Evolutionary conservation across 371 early-diverging fungal genomes (phyloP).

Genomic region (Enterocytospora artemiae): DNA sequence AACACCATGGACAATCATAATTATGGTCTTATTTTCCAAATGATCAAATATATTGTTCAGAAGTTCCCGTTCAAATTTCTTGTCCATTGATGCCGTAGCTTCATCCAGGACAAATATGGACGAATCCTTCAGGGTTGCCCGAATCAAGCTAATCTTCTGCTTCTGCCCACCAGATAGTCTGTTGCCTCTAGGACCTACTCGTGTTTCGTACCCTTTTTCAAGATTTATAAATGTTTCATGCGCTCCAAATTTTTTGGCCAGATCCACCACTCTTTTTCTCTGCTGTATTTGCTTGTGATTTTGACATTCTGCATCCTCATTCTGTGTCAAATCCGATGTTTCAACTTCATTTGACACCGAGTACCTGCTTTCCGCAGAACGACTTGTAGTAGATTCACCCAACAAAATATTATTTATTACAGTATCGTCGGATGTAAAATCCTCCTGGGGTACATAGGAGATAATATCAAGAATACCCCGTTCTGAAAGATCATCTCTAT

Average conservation of each 20-base stretch:
- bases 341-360: neutral
- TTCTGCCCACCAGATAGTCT: constrained; percentile 78
- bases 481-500: constrained; percentile 62
- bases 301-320: too few species aligned
- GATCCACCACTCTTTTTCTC: constrained; percentile 5
- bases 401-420: constrained; percentile 71
- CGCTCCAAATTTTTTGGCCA: constrained; percentile 8
- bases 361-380: too few species aligned
- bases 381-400: constrained; percentile 44
- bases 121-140: constrained; percentile 65
- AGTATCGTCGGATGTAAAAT: constrained; percentile 67
- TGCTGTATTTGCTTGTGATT: too few species aligned
- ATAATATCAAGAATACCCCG: constrained; percentile 63
- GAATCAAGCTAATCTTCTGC: constrained; percentile 74
- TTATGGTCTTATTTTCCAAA: constrained; percentile 14
- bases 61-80: constrained; percentile 35
- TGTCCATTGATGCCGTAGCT: constrained; percentile 57
- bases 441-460: constrained; percentile 75
- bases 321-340: neutral
- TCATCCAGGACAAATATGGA: constrained; percentile 62
- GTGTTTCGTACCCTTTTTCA: constrained; percentile 65
- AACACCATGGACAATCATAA: constrained; percentile 34
- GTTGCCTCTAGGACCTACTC: constrained; percentile 78
- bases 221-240: constrained; percentile 39
- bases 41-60: constrained; percentile 7